Conservation (phyloP, 1,284 basidiomycete species). For the Cryptococcus sp. region DNA sequence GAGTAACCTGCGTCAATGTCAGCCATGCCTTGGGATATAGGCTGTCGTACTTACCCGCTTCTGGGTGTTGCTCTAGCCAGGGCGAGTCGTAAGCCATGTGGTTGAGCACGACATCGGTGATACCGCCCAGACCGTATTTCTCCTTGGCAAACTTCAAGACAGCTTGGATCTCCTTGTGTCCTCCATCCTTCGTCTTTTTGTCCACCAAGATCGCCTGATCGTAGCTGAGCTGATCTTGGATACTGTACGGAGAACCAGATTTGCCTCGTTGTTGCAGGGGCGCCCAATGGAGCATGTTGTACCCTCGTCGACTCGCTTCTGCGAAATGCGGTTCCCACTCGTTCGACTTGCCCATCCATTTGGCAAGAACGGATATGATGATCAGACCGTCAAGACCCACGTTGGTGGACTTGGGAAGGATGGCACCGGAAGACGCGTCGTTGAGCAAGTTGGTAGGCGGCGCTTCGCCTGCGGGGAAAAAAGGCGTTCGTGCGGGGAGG, state of each 20-base stretch:
- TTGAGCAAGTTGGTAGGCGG: slow-evolving; percentile 47
- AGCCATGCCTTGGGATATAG: neutral
- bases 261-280: slow-evolving; percentile 86
- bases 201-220: slow-evolving; percentile 70
- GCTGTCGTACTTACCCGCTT: slow-evolving; percentile 67
- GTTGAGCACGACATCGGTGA: slow-evolving; percentile 93
- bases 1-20: slow-evolving; percentile 69
- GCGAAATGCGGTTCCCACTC: slow-evolving; percentile 76
- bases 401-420: slow-evolving; percentile 51
- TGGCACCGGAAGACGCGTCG: slow-evolving; percentile 57
- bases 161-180: slow-evolving; percentile 54
- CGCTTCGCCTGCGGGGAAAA: slow-evolving; percentile 56
- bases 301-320: slow-evolving; percentile 81
- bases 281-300: slow-evolving; percentile 95
- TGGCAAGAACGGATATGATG: slow-evolving; percentile 85
- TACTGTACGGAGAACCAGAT: slow-evolving; percentile 87
- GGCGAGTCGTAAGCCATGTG: slow-evolving; percentile 90
- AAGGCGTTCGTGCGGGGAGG: slow-evolving; percentile 67
- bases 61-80: slow-evolving; percentile 90
- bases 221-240: slow-evolving; percentile 79
- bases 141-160: slow-evolving; percentile 71
- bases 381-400: slow-evolving; percentile 81
- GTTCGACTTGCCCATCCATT: slow-evolving; percentile 87
- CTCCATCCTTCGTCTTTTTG: slow-evolving; percentile 59
- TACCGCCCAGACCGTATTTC: slow-evolving; percentile 79